phyloP scores from a whole-genome alignment of 176 grass and related monocot genomes.

The Carex kokanica region DNA sequence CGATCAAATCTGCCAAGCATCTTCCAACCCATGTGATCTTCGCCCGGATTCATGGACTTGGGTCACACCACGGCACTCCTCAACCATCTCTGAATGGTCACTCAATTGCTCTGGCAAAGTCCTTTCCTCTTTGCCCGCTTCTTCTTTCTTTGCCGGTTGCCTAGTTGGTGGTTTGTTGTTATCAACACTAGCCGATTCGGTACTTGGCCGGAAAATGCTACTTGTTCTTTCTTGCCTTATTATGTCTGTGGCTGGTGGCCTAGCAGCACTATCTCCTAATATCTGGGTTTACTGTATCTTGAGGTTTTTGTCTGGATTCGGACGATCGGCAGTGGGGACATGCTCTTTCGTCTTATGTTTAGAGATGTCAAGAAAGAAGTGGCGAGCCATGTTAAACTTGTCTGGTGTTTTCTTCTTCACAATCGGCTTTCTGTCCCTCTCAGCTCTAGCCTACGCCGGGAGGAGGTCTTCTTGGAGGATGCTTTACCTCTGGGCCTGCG shows the following conservation, averaged over 20 bases:
- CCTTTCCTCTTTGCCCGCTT: constrained; percentile 59
- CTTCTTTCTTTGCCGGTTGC: constrained; percentile 66
- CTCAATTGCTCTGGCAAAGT: constrained; percentile 61
- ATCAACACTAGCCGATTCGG: constrained; percentile 62
- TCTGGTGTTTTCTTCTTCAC: constrained; percentile 54
- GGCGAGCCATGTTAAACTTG: constrained; percentile 54
- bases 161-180: constrained; percentile 64
- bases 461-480: constrained; percentile 50
- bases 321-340: constrained; percentile 48
- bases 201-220: constrained; percentile 64
- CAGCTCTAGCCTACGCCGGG: constrained; percentile 49
- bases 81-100: constrained; percentile 63
- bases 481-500: constrained; percentile 66
- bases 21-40: constrained; percentile 43
- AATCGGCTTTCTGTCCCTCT: constrained; percentile 67
- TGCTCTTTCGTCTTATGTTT: constrained; percentile 58
- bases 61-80: constrained; percentile 34
- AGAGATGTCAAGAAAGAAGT: constrained; percentile 50
- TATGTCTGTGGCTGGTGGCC: constrained; percentile 53
- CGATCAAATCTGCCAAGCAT: constrained; percentile 20
- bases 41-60: constrained; percentile 46
- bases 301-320: constrained; percentile 63
- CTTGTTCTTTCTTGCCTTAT: constrained; percentile 38
- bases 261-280: constrained; percentile 55
- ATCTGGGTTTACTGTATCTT: constrained; percentile 68